These are phyloP conservation scores for Penicillium robsamsonii DNA, from an alignment of 495 filamentous ascomycete species.

Conservation along the genomic window DNA sequence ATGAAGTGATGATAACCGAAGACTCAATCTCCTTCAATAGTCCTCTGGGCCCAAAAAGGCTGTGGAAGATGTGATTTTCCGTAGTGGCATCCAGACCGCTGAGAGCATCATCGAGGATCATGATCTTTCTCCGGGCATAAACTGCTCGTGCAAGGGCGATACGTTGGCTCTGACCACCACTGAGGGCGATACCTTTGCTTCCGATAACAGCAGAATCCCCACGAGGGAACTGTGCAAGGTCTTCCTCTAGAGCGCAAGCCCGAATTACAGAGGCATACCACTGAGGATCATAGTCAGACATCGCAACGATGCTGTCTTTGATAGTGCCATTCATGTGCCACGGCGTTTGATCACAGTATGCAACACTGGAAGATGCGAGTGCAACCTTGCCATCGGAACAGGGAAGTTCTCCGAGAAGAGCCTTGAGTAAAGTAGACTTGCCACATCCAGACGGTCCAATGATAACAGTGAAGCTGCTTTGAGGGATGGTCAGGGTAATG, in stretches of 20 bases:
- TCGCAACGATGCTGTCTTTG: conserved; percentile 55
- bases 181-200: conserved; percentile 61
- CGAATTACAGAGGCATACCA: conserved; percentile 63
- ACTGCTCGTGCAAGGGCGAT: conserved; percentile 59
- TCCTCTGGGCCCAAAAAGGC: conserved; percentile 53
- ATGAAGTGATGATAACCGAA: conserved; percentile 54
- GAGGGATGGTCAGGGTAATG: conserved; percentile 40
- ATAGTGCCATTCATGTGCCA: conserved; percentile 61
- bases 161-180: conserved; percentile 66
- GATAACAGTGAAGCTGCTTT: conserved; percentile 48
- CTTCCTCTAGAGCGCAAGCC: conserved; percentile 60
- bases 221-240: conserved; percentile 53
- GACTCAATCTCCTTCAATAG: conserved; percentile 48
- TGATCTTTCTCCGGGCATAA: conserved; percentile 53
- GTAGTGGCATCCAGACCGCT: conserved; percentile 61
- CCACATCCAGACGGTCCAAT: conserved; percentile 61
- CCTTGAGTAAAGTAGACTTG: conserved; percentile 58
- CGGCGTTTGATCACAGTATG: conserved; percentile 52
- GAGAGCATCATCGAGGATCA: conserved; percentile 60
- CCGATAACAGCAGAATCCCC: conserved; percentile 61
- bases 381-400: conserved; percentile 40
- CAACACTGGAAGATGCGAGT: conserved; percentile 39
- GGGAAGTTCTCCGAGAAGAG: conserved; percentile 56
- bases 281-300: conserved; percentile 50
- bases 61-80: conserved; percentile 58